Conservation (phyloP, 768 basidiomycete genomes). For the Suillus fuscotomentosus region DNA sequence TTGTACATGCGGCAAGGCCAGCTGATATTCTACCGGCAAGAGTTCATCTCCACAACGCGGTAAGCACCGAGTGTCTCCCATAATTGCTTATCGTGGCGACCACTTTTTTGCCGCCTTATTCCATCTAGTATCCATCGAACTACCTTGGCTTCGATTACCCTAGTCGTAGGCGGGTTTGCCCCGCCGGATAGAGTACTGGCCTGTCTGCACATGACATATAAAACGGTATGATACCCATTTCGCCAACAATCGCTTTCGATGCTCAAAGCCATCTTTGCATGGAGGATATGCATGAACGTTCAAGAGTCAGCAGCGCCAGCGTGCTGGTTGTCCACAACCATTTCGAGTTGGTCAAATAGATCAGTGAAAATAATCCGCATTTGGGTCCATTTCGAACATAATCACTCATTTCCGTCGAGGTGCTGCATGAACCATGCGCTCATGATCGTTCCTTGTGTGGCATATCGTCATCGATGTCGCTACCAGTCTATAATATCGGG, state of each 20-base stretch:
- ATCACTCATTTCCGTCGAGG: constrained; percentile 2
- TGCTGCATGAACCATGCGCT: neutral
- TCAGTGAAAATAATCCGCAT: neutral
- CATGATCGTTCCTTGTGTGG: neutral
- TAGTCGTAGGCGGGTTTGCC: neutral
- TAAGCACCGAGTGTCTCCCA: neutral
- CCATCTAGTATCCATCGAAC: neutral
- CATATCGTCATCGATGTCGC: neutral
- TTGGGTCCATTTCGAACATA: neutral
- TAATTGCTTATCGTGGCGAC: neutral
- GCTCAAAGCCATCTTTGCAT: neutral
- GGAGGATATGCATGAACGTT: neutral
- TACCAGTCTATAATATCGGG: neutral
- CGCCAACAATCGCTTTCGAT: neutral
- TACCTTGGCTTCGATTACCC: neutral
- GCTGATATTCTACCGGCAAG: neutral
- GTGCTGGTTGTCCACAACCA: neutral
- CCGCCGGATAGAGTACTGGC: neutral
- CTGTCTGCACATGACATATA: neutral
- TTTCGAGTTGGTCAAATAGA: neutral
- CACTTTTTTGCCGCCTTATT: neutral
- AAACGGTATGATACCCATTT: neutral
- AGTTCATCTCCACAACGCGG: neutral
- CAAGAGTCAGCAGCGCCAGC: neutral
- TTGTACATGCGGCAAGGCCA: neutral